Evolutionary conservation across 202 grass and related monocot genomes (phyloP).

Genomic region (Hordeum pubiflorum): DNA sequence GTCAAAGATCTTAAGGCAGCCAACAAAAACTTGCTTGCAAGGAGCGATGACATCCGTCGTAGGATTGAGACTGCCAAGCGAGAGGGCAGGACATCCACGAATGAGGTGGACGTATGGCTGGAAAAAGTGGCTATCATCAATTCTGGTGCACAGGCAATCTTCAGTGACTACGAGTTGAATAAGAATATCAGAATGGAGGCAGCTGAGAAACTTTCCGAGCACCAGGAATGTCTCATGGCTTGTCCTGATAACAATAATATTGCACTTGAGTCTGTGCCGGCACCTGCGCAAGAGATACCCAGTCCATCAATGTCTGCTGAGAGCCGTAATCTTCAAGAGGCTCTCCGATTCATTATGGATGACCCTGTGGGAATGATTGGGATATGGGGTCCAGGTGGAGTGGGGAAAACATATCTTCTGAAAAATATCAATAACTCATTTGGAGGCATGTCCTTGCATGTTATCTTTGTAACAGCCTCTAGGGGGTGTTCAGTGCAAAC

Average conservation of each 20-base stretch:
- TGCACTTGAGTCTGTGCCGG: neutral
- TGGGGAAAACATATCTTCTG: slow-evolving; percentile 39
- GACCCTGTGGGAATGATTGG: slow-evolving; percentile 12
- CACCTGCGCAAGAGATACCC: neutral
- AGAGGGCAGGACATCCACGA: neutral
- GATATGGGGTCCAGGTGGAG: slow-evolving; percentile 29
- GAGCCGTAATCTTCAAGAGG: neutral
- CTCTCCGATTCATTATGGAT: neutral
- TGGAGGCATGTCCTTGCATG: neutral
- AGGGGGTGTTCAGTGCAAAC: neutral
- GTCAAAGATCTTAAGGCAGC: neutral
- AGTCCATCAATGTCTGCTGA: neutral
- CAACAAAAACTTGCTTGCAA: neutral
- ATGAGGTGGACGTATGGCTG: neutral
- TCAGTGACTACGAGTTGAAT: neutral
- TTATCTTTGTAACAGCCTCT: neutral
- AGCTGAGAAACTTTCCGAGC: neutral
- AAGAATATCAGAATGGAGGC: neutral
- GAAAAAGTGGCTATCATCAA: neutral
- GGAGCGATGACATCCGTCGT: neutral
- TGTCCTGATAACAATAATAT: neutral
- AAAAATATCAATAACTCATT: neutral
- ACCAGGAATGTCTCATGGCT: neutral
- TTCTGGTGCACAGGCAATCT: neutral
- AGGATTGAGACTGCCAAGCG: neutral